Base-by-base conservation (phyloP, 257 asterid species). In the Fraxinus cuspidata region DNA sequence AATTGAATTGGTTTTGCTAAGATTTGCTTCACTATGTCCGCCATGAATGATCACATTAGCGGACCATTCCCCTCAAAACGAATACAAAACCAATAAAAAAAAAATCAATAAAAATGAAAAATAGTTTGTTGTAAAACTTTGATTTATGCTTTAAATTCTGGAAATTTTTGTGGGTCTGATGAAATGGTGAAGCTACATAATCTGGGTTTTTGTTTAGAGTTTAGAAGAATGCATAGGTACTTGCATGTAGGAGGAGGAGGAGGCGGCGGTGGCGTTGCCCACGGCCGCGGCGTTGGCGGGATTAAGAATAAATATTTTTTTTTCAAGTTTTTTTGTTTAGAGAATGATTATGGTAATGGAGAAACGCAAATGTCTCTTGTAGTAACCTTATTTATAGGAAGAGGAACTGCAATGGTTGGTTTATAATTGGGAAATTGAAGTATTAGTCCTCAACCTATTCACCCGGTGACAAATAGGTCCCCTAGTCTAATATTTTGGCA, bases 21-120 rank as follows among this genome's bases (percentile, higher is more conserved):
- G 86, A 91, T 89, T 78, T 89, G 87, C 58, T 89, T 87, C 58
- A 89, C 96, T 23, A 86, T 86, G 89, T 91, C 94, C 90, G 94
- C 92, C 96, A 91, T 91, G 42, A 37, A 91, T 91, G 42, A 37
- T 83, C 74, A 74, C 87, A 63, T 23, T 63, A 79, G 88, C 93
- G 88, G 91, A 88, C 90, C 81, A 58, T 76, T 37, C 70, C 63
- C 71, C 64, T 80, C 37, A 84, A 44, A 58, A 74, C 74, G 5
- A 63, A 38, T 21, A 27, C 58, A 34, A 53, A 23, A 72, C 27
- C 8, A 23, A 25, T 49, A 27, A 3, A n/a, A 47, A 16, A 31
- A 27, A 3, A 21, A 49, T 42, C 37, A 18, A 44, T 32, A 35
- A 77, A 23, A 49, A 28, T 38, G 23, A 31, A 37, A 35, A 73